A percentile compares a stretch with the other conserved stretches of the same genome.
Conservation (phyloP, 116 monocot genomes). For the Zostera marina region DNA sequence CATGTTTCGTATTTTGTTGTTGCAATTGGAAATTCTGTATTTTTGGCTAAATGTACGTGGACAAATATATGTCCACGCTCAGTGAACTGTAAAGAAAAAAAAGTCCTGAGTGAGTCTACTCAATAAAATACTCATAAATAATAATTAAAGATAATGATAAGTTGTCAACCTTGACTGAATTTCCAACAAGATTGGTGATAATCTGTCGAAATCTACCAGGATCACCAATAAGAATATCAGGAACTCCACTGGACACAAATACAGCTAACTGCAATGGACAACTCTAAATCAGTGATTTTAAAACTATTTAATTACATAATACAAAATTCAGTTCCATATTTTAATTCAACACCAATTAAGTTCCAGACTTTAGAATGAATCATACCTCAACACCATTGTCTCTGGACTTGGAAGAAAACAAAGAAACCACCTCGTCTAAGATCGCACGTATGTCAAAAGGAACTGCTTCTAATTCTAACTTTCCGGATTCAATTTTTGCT, state of each 20-base stretch:
- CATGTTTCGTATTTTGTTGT: constrained; percentile 18
- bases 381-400: constrained; percentile 80
- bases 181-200: constrained; percentile 94
- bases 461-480: constrained; percentile 79
- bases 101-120: neutral
- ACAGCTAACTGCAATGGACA: constrained; percentile 59
- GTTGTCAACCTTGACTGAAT: constrained; percentile 66
- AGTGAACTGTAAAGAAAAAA: constrained; percentile 43
- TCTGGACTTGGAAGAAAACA: constrained; percentile 74
- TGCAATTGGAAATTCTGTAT: constrained; percentile 16
- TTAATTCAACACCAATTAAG: neutral
- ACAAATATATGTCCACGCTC: constrained; percentile 93
- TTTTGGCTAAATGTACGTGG: constrained; percentile 62
- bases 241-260: constrained; percentile 76
- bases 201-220: constrained; percentile 93
- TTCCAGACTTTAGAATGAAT: neutral
- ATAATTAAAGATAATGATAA: neutral
- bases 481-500: constrained; percentile 97
- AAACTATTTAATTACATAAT: neutral
- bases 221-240: constrained; percentile 78
- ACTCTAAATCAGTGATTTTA: neutral
- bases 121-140: neutral
- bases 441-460: constrained; percentile 74
- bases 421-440: constrained; percentile 80
- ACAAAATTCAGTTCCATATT: no score